Evolutionary conservation across 805 yeast species (phyloP).

Genomic region (Saturnispora quitensis): DNA sequence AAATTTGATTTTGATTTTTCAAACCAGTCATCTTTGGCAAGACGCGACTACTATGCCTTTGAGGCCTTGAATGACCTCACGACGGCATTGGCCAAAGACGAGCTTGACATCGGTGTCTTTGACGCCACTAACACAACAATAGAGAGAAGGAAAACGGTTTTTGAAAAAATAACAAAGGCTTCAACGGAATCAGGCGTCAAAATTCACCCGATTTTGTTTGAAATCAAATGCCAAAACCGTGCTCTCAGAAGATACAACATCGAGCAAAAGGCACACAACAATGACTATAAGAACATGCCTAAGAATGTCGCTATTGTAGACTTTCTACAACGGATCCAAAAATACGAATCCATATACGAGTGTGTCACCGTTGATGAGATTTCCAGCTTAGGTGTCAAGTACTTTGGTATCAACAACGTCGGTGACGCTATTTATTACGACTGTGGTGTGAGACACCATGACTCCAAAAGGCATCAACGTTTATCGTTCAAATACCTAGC

Average conservation of each 20-base stretch:
- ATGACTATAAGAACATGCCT: conserved; percentile 47
- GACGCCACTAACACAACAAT: conserved; percentile 64
- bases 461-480: conserved; percentile 24
- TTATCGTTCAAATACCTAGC: conserved; percentile 16
- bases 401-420: conserved; percentile 27
- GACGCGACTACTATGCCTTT: conserved; percentile 91
- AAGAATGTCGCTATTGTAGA: conserved; percentile 47
- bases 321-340: conserved; percentile 46
- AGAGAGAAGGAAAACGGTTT: conserved; percentile 45
- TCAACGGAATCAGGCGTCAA: conserved; percentile 35
- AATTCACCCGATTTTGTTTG: conserved; percentile 45
- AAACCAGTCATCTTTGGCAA: conserved; percentile 32
- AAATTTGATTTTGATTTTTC: conserved; percentile 30
- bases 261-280: conserved; percentile 52
- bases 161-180: conserved; percentile 43
- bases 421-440: conserved; percentile 29
- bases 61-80: conserved; percentile 77
- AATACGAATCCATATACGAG: conserved; percentile 38
- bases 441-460: conserved; percentile 22
- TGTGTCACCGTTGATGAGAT: conserved; percentile 30
- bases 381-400: conserved; percentile 17
- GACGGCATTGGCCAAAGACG: conserved; percentile 60
- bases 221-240: conserved; percentile 48
- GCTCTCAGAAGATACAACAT: conserved; percentile 50
- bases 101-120: conserved; percentile 85